These are phyloP conservation scores for Pestalotiopsis sp. DNA, from an alignment of 2,329 filamentous ascomycete species.

Conservation along the genomic window DNA sequence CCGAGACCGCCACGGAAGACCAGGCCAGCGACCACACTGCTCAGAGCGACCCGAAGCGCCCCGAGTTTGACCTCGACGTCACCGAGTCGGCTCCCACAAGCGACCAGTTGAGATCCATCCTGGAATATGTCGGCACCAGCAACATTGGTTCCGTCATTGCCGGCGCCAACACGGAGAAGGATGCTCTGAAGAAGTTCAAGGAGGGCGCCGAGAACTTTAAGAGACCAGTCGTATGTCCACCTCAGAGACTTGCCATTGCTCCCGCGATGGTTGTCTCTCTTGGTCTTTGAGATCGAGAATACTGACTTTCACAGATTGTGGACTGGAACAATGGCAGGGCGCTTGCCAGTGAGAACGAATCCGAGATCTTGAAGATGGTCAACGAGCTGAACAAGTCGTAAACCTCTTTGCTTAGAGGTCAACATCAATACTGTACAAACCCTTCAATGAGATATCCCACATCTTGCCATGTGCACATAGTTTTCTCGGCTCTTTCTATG, in stretches of 20 bases:
- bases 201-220: slow-evolving; percentile 69
- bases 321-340: slow-evolving; percentile 94
- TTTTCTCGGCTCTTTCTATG: not conserved
- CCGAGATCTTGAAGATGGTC: slow-evolving; percentile 84
- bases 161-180: slow-evolving; percentile 72
- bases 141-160: slow-evolving; percentile 66
- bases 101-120: slow-evolving; percentile 80
- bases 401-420: not conserved
- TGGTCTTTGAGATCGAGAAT: slow-evolving; percentile 3
- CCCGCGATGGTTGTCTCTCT: slow-evolving; percentile 1
- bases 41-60: slow-evolving; percentile 57
- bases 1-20: slow-evolving; percentile 70
- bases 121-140: slow-evolving; percentile 74
- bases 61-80: slow-evolving; percentile 84
- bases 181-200: slow-evolving; percentile 80
- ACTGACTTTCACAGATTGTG: slow-evolving; percentile 57
- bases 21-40: slow-evolving; percentile 68
- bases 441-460: not conserved
- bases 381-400: slow-evolving; percentile 48
- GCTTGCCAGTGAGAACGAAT: slow-evolving; percentile 77
- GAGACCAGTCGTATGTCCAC: slow-evolving; percentile 70
- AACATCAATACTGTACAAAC: not conserved
- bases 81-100: slow-evolving; percentile 78
- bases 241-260: not conserved
- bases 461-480: not conserved